Percentiles rank a stretch among this genome's conserved stretches.
phyloP scores from a whole-genome alignment of 2,329 filamentous ascomycete genomes.

The Fusarium hostae region DNA sequence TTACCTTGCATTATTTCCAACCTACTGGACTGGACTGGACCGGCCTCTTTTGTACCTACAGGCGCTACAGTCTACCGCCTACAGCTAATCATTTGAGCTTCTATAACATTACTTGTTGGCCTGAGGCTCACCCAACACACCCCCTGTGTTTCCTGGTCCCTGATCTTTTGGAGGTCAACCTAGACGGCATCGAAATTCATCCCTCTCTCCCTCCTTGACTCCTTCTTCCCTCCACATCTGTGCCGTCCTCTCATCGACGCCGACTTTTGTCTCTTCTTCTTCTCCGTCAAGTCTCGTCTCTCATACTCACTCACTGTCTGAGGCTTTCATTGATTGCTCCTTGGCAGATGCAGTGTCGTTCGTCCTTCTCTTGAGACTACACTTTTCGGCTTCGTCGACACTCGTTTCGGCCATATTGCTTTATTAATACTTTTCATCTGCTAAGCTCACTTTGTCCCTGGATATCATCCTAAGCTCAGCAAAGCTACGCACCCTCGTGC shows the following conservation, averaged over 20 bases:
- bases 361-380: constrained; percentile 45
- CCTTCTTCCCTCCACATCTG: constrained; percentile 40
- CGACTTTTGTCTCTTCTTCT: constrained; percentile 35
- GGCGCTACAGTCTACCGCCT: constrained; percentile 7
- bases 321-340: constrained; percentile 42
- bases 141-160: constrained; percentile 38
- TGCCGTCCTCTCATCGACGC: constrained; percentile 38
- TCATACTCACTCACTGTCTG: constrained; percentile 31
- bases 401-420: constrained; percentile 48
- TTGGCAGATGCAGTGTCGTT: constrained; percentile 46
- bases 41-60: constrained; percentile 2
- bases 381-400: constrained; percentile 47
- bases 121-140: constrained; percentile 38
- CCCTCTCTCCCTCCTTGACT: constrained; percentile 40
- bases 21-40: constrained; percentile 15
- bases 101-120: constrained; percentile 30
- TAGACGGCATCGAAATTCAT: constrained; percentile 37
- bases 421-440: constrained; percentile 48
- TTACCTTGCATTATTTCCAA: constrained; percentile 43
- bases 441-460: constrained; percentile 28
- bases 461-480: constrained; percentile 30
- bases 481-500: constrained; percentile 29
- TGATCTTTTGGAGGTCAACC: constrained; percentile 37
- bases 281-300: constrained; percentile 24
- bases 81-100: constrained; percentile 36